Conservation (phyloP, 2,329 filamentous ascomycete species). For the Colletotrichum neosansevieriae region DNA sequence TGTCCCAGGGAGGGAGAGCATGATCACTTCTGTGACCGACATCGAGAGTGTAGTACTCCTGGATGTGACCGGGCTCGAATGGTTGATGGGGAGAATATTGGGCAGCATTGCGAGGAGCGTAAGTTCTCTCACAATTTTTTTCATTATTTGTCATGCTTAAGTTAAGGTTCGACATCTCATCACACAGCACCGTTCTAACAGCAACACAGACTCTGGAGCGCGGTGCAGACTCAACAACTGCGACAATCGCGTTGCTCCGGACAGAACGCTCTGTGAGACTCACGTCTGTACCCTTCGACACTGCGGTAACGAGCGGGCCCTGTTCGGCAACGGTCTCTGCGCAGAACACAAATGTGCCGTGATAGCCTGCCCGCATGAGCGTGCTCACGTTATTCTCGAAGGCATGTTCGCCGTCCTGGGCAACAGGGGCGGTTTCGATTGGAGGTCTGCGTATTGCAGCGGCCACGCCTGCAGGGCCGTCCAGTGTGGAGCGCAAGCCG, state of each 20-base stretch:
- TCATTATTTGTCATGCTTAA: neutral
- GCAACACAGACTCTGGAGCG: constrained; percentile 19
- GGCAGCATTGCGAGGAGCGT: constrained; percentile 44
- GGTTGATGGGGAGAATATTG: constrained; percentile 36
- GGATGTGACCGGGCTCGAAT: constrained; percentile 33
- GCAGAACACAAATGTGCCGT: constrained; percentile 44
- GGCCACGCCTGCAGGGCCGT: constrained; percentile 33
- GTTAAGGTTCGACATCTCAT: neutral
- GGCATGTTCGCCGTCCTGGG: constrained; percentile 3
- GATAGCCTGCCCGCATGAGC: constrained; percentile 39
- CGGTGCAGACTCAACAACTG: constrained; percentile 28
- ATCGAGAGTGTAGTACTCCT: constrained; percentile 37
- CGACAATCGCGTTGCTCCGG: constrained; percentile 27
- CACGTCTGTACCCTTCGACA: constrained; percentile 44
- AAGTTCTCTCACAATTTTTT: constrained; percentile 20
- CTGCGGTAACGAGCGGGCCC: constrained; percentile 39
- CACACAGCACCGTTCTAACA: neutral
- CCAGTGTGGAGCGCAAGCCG: constrained; percentile 17
- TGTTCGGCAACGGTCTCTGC: constrained; percentile 41
- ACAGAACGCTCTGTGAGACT: constrained; percentile 39
- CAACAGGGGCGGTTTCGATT: neutral
- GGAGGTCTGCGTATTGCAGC: constrained; percentile 32
- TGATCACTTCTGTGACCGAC: constrained; percentile 43
- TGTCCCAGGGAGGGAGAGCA: constrained; percentile 43
- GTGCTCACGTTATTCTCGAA: constrained; percentile 1